Base-by-base conservation (phyloP, 768 basidiomycete genomes). In the Psilocybe subaeruginosa region DNA sequence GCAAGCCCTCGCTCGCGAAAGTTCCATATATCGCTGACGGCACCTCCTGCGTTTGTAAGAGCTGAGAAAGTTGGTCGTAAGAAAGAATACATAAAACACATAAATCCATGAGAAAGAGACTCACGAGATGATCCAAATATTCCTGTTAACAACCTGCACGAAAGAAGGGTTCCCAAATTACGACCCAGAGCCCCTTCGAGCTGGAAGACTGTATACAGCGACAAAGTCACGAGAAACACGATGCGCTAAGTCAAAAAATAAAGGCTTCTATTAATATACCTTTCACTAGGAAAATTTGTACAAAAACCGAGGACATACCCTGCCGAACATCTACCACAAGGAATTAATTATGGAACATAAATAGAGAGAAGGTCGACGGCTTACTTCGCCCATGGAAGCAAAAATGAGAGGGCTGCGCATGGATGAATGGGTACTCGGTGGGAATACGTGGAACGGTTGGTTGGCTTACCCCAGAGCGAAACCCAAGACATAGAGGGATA, bases 401-500 rank as follows among this genome's bases (percentile, higher is more conserved):
- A 85, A 86, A n/a, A 86, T 59, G 1, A 83, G 71, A 5, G 83
- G 82, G 2, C 82, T 84, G 60, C 33, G 37, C 41, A 56, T 51
- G 23, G 43, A 56, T 23, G 29, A 5, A 61, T 48, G 39, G 55
- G 59, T 58, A 27, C 48, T 33, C 33, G 47, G 50, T 35, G 33
- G 16, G 3, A 39, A 31, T 50, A n/a, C 45, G 51, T 17, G 47
- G 37, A 37, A 30, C 43, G 47, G 3, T 41, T 12, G 48, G 62
- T 45, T 45, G 52, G 72, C 77, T 39, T 59, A 85, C 82, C 85
- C 85, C 23, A 87, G 64, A 3, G 82, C 85, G 66, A 89, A 86
- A 0, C 86, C 87, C 31, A 89, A 71, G 35, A 90, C 85, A 68
- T 86, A 89, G 14, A 87, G 71, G 4, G 86, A 85, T 19, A 88